These are phyloP conservation scores for Scutellaria galericulata DNA, from an alignment of 257 asterid genomes.

Conservation along the genomic window DNA sequence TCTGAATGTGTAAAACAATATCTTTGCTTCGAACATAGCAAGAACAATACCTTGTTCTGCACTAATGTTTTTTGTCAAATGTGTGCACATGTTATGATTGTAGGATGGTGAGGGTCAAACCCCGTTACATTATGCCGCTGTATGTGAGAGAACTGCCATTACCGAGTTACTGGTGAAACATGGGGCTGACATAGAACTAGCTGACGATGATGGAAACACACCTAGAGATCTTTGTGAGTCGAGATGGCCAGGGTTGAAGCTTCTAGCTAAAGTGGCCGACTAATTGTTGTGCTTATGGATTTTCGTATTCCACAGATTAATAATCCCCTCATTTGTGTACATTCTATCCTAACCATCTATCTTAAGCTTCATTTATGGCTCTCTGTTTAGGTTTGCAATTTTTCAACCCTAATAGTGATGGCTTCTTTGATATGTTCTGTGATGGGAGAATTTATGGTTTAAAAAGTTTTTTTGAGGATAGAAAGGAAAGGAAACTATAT, in stretches of 20 bases:
- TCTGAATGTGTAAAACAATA: too few relatives aligned
- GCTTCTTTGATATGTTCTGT: not conserved
- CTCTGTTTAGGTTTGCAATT: slow-evolving; percentile 21
- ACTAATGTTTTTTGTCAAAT: not conserved
- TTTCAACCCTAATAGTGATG: not conserved
- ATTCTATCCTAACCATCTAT: slow-evolving; percentile 37
- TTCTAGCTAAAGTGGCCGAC: slow-evolving; percentile 38
- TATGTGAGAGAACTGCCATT: slow-evolving; percentile 81
- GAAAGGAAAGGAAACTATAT: not conserved
- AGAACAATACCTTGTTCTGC: not conserved
- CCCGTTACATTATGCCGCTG: slow-evolving; percentile 89
- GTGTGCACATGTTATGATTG: slow-evolving; percentile 7
- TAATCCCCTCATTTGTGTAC: slow-evolving; percentile 46
- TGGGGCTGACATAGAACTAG: slow-evolving; percentile 68
- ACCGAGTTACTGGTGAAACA: slow-evolving; percentile 82
- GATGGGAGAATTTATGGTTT: not conserved
- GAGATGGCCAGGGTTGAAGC: slow-evolving; percentile 74
- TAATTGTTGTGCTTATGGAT: slow-evolving; percentile 17
- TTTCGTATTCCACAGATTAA: slow-evolving; percentile 29
- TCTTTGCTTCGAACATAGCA: too few relatives aligned
- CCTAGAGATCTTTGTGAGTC: slow-evolving; percentile 77
- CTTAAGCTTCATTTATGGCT: slow-evolving; percentile 27
- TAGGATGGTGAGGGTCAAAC: slow-evolving; percentile 96
- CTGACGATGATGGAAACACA: slow-evolving; percentile 74
- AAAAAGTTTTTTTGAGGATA: not conserved